These are phyloP conservation scores for Fraxinus excelsior DNA, from an alignment of 257 asterid species.

Conservation along the genomic window DNA sequence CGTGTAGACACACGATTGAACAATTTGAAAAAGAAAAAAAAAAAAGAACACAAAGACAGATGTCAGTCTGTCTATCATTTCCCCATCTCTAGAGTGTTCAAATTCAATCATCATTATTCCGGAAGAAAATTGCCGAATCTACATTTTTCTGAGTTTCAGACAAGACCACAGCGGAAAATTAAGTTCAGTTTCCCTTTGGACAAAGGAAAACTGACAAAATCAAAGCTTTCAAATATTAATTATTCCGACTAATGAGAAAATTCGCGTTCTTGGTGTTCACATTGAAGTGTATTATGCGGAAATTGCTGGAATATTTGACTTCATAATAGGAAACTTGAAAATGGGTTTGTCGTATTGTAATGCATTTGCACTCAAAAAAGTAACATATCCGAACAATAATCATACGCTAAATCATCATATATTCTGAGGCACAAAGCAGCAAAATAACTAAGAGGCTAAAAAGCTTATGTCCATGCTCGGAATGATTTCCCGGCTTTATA, in stretches of 20 bases:
- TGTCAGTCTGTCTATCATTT: no score
- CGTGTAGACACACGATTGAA: no score
- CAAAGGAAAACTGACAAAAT: not conserved
- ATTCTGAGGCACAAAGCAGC: not conserved
- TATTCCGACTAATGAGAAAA: not conserved
- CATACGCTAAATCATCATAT: not conserved
- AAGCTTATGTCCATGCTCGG: not conserved
- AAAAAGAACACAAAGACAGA: no score
- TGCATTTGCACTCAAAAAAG: no score
- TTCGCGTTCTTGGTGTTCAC: not conserved
- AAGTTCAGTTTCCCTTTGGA: not conserved
- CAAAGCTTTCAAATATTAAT: not conserved
- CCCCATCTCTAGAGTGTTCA: no score
- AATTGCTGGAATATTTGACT: not conserved
- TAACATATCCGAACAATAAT: no score
- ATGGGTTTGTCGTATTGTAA: no score
- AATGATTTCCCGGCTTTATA: not conserved
- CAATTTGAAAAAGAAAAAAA: no score
- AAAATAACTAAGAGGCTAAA: not conserved
- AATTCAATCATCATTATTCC: no score
- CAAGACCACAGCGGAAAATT: not conserved
- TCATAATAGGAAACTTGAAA: not conserved
- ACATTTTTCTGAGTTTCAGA: not conserved
- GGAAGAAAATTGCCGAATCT: not conserved
- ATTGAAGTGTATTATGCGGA: not conserved